phyloP scores from a whole-genome alignment of 371 early-diverging fungal genomes.

The Zychaea mexicana region DNA sequence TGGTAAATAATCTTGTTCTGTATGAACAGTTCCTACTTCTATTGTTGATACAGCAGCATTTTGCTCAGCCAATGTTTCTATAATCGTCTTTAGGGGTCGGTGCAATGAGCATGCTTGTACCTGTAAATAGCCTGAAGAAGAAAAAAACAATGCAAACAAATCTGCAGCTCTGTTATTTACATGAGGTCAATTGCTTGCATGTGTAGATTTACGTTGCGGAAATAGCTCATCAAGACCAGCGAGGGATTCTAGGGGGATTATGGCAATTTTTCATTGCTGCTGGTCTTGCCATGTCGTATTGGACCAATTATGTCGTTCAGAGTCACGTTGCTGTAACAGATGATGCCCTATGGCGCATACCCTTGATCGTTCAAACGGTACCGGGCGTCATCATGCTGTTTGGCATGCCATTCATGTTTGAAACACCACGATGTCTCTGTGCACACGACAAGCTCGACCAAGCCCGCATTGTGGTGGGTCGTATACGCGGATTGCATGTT shows the following conservation, averaged over 20 bases:
- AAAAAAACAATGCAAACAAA: background rate
- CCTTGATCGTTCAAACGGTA: slow-evolving; percentile 31
- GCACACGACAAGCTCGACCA: slow-evolving; percentile 13
- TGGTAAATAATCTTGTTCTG: slow-evolving; percentile 18
- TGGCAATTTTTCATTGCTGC: slow-evolving; percentile 42
- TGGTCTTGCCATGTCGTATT: slow-evolving; percentile 37
- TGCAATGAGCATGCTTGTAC: slow-evolving; percentile 32
- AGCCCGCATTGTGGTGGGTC: slow-evolving; percentile 81
- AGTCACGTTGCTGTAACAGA: slow-evolving; percentile 17
- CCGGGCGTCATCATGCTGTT: slow-evolving; percentile 38
- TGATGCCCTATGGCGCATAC: slow-evolving; percentile 38
- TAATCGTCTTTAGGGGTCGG: slow-evolving; percentile 25
- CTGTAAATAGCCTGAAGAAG: slow-evolving; percentile 16
- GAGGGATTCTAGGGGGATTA: slow-evolving; percentile 32
- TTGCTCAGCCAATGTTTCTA: too few species aligned
- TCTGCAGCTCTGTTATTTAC: background rate
- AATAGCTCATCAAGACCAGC: slow-evolving; percentile 31
- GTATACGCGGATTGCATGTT: slow-evolving; percentile 70
- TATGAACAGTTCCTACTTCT: too few species aligned
- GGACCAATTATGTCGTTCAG: slow-evolving; percentile 36
- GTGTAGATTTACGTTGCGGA: slow-evolving; percentile 39
- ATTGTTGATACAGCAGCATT: too few species aligned
- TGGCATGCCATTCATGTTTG: slow-evolving; percentile 37
- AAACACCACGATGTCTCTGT: slow-evolving; percentile 52
- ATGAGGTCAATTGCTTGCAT: background rate